These are phyloP conservation scores for Hyaloscypha variabilis DNA, from an alignment of 495 filamentous ascomycete genomes.

Conservation along the genomic window DNA sequence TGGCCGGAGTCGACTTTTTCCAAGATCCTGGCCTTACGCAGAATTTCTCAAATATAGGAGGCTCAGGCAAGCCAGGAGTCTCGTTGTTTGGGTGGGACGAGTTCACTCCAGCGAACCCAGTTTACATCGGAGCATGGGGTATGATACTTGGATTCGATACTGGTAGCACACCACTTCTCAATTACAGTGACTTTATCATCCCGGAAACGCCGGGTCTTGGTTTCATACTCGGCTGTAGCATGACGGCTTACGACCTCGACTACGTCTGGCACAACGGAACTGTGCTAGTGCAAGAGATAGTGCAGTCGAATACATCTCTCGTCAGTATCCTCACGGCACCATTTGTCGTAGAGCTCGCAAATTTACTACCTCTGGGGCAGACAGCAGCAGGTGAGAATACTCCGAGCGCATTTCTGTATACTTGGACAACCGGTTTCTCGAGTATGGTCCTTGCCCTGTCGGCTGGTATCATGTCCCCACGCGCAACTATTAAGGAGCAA, in stretches of 20 bases:
- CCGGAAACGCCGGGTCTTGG: not conserved
- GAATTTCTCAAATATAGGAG: not conserved
- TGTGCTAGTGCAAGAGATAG: not conserved
- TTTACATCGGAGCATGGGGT: not conserved
- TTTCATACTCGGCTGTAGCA: not conserved
- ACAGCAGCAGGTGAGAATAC: not conserved
- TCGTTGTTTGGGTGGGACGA: too few relatives aligned
- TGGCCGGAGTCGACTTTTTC: not conserved
- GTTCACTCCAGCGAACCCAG: slow-evolving; percentile 1
- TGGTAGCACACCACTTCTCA: not conserved
- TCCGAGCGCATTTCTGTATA: not conserved
- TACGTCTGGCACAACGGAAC: slow-evolving; percentile 5
- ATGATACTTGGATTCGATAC: not conserved
- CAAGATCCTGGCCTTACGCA: not conserved
- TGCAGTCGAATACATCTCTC: not conserved
- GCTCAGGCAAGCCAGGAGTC: too few relatives aligned
- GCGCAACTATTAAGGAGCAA: slow-evolving; percentile 4
- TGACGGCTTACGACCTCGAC: slow-evolving; percentile 5
- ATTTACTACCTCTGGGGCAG: not conserved
- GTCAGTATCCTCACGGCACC: slow-evolving; percentile 1
- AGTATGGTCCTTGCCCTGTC: not conserved
- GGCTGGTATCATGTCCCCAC: slow-evolving; percentile 4
- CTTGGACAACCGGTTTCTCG: not conserved
- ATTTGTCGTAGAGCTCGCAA: not conserved
- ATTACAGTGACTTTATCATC: not conserved